These are phyloP conservation scores for Phaeotremella skinneri DNA, from an alignment of 768 basidiomycete species.

Conservation along the genomic window DNA sequence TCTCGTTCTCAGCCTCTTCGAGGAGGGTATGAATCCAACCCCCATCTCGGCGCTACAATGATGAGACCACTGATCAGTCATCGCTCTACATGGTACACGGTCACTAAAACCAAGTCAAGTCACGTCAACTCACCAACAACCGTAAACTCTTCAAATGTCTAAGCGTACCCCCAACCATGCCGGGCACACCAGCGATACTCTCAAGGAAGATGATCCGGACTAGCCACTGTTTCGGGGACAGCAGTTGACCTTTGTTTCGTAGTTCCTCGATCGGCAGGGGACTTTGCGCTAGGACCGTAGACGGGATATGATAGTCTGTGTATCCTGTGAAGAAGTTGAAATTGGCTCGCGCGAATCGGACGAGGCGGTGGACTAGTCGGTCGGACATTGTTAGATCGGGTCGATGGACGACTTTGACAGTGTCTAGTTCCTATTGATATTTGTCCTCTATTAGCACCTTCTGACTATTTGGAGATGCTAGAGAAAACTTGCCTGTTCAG, in stretches of 20 bases:
- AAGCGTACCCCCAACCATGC: constrained; percentile 66
- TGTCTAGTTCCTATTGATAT: constrained; percentile 49
- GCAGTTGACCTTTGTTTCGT: constrained; percentile 67
- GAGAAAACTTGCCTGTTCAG: constrained; percentile 51
- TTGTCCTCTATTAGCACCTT: constrained; percentile 11
- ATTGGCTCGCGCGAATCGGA: constrained; percentile 60
- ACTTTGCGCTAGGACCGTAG: constrained; percentile 47
- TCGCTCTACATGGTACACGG: not conserved
- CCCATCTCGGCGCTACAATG: constrained; percentile 57
- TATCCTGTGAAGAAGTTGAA: constrained; percentile 88
- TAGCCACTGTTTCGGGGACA: constrained; percentile 72
- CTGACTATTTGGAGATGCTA: constrained; percentile 11
- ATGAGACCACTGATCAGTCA: constrained; percentile 8
- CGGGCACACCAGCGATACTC: constrained; percentile 89
- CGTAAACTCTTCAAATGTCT: constrained; percentile 86
- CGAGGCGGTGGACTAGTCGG: constrained; percentile 67
- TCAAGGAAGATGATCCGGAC: constrained; percentile 70
- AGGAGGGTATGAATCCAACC: constrained; percentile 90
- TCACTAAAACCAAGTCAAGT: not conserved
- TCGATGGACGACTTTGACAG: constrained; percentile 64
- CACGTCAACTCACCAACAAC: constrained; percentile 70
- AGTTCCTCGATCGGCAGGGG: constrained; percentile 72
- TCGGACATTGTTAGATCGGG: constrained; percentile 68
- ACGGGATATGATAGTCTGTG: constrained; percentile 65
- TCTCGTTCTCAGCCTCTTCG: constrained; percentile 94